Evolutionary conservation across 805 yeast species (phyloP), one percentile per base, ranked within the genome.

Genomic region (Teunomyces aglyptinius): DNA sequence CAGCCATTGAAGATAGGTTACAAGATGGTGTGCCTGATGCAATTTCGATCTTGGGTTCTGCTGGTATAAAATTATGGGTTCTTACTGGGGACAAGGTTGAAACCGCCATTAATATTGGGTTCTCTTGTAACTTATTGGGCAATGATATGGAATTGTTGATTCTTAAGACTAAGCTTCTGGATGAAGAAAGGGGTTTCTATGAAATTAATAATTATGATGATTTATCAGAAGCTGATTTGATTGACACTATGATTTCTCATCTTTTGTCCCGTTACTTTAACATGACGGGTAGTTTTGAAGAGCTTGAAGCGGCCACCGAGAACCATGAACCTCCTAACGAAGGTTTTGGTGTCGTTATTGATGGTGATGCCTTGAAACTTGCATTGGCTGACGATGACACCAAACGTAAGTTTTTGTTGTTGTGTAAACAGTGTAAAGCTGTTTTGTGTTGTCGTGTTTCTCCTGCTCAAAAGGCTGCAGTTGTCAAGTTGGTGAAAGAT

Each of bases 391-490:
- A 68, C 26, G 65, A 67, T 1, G 61, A 46, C 48, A 43, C 53
- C 38, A 41, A 67, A 55, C 64, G 75, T 53, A 82, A 82, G 61
- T 86, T 87, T 63, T 70, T 87, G 46, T 68, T 86, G 26, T 68
- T 87, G 22, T 83, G 94, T 60, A 86, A 86, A 62, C 83, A 83
- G 50, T 86, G 94, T 66, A 76, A 80, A 47, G 76, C 91, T 2
- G 92, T 87, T n/a, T 63, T 86, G 46, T 86, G 95, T 63, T 86
- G 94, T 64, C 79, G 95, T 51, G 94, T 86, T 16, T 85, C 91
- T 3, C 94, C 95, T 6, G 78, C 90, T 15, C 94, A 86, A 62
- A 86, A 86, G 67, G 95, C 94, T 3, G 77, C 77, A 12, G 86
- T 87, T 20, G 92, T 86, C 18, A 73, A 70, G 50, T 64, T 83